Evolutionary conservation across 768 basidiomycete species (phyloP).

Genomic region (Kondoa subrosea): DNA sequence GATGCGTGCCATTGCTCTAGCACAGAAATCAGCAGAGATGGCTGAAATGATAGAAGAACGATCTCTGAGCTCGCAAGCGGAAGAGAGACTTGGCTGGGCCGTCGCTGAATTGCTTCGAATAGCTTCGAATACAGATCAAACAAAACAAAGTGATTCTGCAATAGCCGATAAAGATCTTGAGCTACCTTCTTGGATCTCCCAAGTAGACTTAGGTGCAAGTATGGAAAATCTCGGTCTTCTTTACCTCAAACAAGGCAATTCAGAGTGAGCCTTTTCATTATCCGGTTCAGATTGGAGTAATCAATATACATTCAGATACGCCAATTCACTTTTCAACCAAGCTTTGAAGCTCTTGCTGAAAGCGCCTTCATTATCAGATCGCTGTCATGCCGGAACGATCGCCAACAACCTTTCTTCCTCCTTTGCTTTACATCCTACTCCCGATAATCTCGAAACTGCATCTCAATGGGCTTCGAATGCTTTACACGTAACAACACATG

Average conservation of each 20-base stretch:
- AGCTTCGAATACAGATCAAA: not conserved
- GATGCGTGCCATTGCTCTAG: slow-evolving; percentile 12
- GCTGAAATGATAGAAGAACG: slow-evolving; percentile 1
- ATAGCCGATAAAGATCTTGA: slow-evolving; percentile 15
- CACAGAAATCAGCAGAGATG: slow-evolving; percentile 13
- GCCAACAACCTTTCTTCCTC: slow-evolving; percentile 22
- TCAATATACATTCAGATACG: slow-evolving; percentile 13
- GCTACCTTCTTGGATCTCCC: slow-evolving; percentile 21
- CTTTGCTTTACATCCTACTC: slow-evolving; percentile 15
- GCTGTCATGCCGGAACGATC: slow-evolving; percentile 20
- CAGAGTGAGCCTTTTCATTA: slow-evolving; percentile 14
- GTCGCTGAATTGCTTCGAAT: slow-evolving; percentile 7
- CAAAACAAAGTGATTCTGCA: not conserved
- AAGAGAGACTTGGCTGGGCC: not conserved
- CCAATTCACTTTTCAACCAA: slow-evolving; percentile 21
- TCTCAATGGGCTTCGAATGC: slow-evolving; percentile 23
- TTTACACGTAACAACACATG: slow-evolving; percentile 14
- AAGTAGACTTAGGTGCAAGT: slow-evolving; percentile 20
- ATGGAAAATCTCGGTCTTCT: slow-evolving; percentile 21
- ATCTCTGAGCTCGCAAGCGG: not conserved
- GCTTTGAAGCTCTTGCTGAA: slow-evolving; percentile 21
- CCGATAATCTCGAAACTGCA: slow-evolving; percentile 14
- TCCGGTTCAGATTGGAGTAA: not conserved
- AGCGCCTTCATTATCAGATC: slow-evolving; percentile 9
- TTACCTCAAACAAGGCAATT: slow-evolving; percentile 21